Conservation (phyloP, 805 yeast genomes). For the Grigorovia humatica region DNA sequence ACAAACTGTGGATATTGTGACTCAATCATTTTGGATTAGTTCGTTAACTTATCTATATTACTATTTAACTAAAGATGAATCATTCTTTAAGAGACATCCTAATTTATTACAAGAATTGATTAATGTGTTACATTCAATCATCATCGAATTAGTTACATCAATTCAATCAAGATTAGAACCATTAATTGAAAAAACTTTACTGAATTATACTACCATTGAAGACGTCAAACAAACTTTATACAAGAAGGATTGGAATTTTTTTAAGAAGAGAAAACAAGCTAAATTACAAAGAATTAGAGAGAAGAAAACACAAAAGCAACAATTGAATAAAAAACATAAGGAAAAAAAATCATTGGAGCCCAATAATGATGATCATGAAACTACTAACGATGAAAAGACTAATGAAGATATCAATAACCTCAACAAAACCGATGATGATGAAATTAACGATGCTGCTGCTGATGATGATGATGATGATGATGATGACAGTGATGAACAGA, state of each 20-base stretch:
- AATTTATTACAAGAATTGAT: slow-evolving; percentile 48
- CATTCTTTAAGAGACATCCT: slow-evolving; percentile 46
- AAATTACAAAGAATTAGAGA: slow-evolving; percentile 9
- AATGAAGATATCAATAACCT: neutral
- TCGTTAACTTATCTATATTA: slow-evolving; percentile 67
- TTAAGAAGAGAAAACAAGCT: slow-evolving; percentile 33
- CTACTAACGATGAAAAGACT: neutral
- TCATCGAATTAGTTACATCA: slow-evolving; percentile 57
- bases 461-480: neutral
- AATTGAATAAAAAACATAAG: slow-evolving; percentile 1
- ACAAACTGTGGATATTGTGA: slow-evolving; percentile 49
- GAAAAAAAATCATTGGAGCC: neutral
- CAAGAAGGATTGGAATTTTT: slow-evolving; percentile 61
- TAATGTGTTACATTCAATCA: slow-evolving; percentile 45
- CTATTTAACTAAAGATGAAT: slow-evolving; percentile 60
- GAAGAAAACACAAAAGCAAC: slow-evolving; percentile 6
- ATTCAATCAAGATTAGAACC: slow-evolving; percentile 49
- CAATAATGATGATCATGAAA: neutral
- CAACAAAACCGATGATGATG: neutral
- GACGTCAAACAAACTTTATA: slow-evolving; percentile 69
- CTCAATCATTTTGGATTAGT: slow-evolving; percentile 81
- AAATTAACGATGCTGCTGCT: neutral
- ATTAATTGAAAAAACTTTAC: slow-evolving; percentile 52
- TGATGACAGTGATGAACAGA: neutral
- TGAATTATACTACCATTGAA: slow-evolving; percentile 73